Conservation (phyloP, 495 filamentous ascomycete genomes). For the Hypoxylon perforatum region DNA sequence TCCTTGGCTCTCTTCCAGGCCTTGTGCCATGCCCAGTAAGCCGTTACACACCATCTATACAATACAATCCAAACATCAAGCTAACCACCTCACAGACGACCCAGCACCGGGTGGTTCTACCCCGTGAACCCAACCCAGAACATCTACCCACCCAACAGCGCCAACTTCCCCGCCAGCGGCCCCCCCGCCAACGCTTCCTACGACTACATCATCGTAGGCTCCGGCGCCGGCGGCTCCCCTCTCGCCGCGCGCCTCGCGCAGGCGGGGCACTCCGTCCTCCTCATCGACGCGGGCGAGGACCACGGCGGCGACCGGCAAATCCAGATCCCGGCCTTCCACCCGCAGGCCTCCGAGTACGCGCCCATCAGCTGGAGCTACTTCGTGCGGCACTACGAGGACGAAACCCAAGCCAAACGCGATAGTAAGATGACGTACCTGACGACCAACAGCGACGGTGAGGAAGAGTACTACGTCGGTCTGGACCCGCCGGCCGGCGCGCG, state of each 20-base stretch:
- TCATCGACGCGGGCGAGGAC: slow-evolving; percentile 61
- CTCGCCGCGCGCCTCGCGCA: slow-evolving; percentile 72
- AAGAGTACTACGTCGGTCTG: slow-evolving; percentile 51
- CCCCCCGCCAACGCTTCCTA: slow-evolving; percentile 48
- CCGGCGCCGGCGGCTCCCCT: slow-evolving; percentile 73
- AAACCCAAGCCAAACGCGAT: slow-evolving; percentile 53
- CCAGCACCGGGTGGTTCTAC: too few relatives aligned
- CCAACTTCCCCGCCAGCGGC: neutral
- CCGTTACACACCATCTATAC: too few relatives aligned
- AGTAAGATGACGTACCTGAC: slow-evolving; percentile 59
- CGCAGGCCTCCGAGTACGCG: slow-evolving; percentile 54
- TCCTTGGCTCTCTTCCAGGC: too few relatives aligned
- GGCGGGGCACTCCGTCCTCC: slow-evolving; percentile 70
- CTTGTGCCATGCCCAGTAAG: too few relatives aligned
- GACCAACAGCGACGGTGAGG: too few relatives aligned
- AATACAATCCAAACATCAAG: too few relatives aligned
- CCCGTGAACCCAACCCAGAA: neutral
- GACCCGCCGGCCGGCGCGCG: slow-evolving; percentile 49
- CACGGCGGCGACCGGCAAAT: slow-evolving; percentile 21
- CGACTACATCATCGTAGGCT: slow-evolving; percentile 76
- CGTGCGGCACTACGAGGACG: slow-evolving; percentile 57
- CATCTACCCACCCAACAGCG: slow-evolving; percentile 7
- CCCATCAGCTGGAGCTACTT: slow-evolving; percentile 61
- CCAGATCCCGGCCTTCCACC: slow-evolving; percentile 53
- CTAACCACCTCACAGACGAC: too few relatives aligned